phyloP scores from a whole-genome alignment of 2,329 filamentous ascomycete species.

The Pleurostoma richardsiae region DNA sequence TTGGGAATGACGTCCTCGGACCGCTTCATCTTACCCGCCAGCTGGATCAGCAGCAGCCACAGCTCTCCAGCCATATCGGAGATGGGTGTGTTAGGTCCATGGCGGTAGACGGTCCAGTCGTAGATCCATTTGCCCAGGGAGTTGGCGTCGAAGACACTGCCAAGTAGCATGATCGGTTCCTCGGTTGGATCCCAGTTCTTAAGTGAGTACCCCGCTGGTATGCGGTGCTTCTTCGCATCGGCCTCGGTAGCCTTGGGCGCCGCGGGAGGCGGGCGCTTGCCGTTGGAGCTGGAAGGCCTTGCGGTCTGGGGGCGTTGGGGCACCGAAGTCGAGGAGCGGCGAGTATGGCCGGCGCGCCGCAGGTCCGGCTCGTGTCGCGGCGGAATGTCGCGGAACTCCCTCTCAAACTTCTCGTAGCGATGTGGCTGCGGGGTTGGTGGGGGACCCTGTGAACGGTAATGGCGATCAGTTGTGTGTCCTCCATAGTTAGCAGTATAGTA shows the following conservation, averaged over 20 bases:
- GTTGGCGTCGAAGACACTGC: slow-evolving; percentile 96
- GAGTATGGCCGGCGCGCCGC: slow-evolving; percentile 36
- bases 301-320: slow-evolving; percentile 50
- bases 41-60: slow-evolving; percentile 90
- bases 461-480: slow-evolving; percentile 55
- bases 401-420: slow-evolving; percentile 26
- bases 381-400: slow-evolving; percentile 34
- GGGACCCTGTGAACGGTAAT: slow-evolving; percentile 48
- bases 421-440: slow-evolving; percentile 12
- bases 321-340: slow-evolving; percentile 42
- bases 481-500: slow-evolving; percentile 34
- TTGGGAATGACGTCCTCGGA: slow-evolving; percentile 72
- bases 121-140: slow-evolving; percentile 99
- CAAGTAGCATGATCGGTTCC: slow-evolving; percentile 87
- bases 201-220: slow-evolving; percentile 85
- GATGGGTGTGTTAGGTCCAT: slow-evolving; percentile 76
- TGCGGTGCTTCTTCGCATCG: slow-evolving; percentile 62
- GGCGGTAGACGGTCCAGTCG: slow-evolving; percentile 94
- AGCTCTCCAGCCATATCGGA: slow-evolving; percentile 90
- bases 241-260: slow-evolving; percentile 46
- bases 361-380: slow-evolving; percentile 31
- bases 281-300: slow-evolving; percentile 36
- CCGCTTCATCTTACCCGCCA: slow-evolving; percentile 89
- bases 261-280: slow-evolving; percentile 29
- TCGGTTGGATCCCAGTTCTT: slow-evolving; percentile 98